phyloP scores from a whole-genome alignment of 306 rosid species.

The Phaseolus lunatus region DNA sequence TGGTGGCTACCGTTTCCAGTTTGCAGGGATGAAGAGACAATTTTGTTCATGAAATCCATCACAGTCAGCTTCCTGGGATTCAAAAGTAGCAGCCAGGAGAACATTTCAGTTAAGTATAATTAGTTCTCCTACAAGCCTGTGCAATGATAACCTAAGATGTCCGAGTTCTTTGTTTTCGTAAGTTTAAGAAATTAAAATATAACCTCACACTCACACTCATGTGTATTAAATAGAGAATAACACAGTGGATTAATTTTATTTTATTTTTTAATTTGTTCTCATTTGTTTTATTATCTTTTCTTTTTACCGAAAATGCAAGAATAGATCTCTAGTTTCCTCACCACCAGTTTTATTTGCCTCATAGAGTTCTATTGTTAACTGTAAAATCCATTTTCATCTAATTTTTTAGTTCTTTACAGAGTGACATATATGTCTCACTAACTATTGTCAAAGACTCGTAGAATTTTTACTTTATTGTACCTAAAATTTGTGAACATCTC shows the following conservation, averaged over 20 bases:
- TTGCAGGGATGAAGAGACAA: conserved; percentile 48
- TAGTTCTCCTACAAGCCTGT: conserved; percentile 31
- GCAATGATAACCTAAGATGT: conserved; percentile 8
- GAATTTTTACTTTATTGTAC: conserved; percentile 48
- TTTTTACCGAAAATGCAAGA: conserved; percentile 20
- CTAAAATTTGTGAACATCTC: conserved; percentile 86
- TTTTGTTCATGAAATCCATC: conserved; percentile 66
- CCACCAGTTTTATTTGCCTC: neutral
- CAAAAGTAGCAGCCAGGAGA: conserved; percentile 27
- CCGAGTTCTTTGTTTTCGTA: neutral
- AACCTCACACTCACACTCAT: conserved; percentile 22
- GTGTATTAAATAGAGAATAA: conserved; percentile 22
- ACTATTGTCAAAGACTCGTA: conserved; percentile 31
- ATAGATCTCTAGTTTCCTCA: neutral
- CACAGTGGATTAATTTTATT: conserved; percentile 17
- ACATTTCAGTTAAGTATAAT: conserved; percentile 31
- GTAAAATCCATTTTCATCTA: conserved; percentile 29
- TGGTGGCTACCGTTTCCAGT: conserved; percentile 55
- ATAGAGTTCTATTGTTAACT: conserved; percentile 26
- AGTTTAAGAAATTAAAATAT: neutral
- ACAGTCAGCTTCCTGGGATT: conserved; percentile 78
- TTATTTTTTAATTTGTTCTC: conserved; percentile 1
- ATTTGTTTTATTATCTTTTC: conserved; percentile 15
- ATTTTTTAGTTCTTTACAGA: conserved; percentile 11
- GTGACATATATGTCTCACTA: neutral